Percentiles rank a stretch among this genome's conserved stretches.
These are phyloP conservation scores for Calocybe gambosa DNA, from an alignment of 1,284 basidiomycete genomes.

Conservation along the genomic window DNA sequence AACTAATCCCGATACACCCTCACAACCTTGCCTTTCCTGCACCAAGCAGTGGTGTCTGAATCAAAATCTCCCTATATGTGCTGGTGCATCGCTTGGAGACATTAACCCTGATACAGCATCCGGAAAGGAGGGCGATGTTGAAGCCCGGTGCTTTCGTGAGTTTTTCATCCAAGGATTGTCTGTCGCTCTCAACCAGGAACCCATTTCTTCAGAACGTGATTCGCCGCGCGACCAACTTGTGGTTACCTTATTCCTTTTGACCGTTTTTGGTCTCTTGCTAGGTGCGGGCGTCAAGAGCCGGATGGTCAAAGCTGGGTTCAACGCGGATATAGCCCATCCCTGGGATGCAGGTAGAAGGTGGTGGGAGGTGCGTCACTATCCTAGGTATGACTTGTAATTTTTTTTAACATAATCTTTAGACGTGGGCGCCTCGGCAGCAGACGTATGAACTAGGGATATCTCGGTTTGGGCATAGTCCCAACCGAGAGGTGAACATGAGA, in stretches of 20 bases:
- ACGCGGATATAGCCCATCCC: constrained; percentile 41
- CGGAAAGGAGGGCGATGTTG: constrained; percentile 94
- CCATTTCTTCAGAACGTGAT: constrained; percentile 44
- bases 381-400: not conserved
- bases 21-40: constrained; percentile 87
- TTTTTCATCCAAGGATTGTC: constrained; percentile 5
- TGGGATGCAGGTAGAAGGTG: constrained; percentile 61
- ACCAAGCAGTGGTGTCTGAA: constrained; percentile 95
- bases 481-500: constrained; percentile 26
- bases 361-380: constrained; percentile 63
- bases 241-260: constrained; percentile 83
- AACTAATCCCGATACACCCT: constrained; percentile 74
- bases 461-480: constrained; percentile 32
- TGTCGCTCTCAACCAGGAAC: constrained; percentile 1
- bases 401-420: constrained; percentile 28
- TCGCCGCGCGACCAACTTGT: constrained; percentile 88
- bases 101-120: constrained; percentile 89
- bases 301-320: constrained; percentile 71
- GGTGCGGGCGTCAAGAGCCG: constrained; percentile 78
- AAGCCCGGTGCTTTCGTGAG: constrained; percentile 93
- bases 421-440: constrained; percentile 53
- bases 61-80: constrained; percentile 84
- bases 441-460: constrained; percentile 43
- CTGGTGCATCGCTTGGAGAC: constrained; percentile 79
- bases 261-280: constrained; percentile 77